phyloP scores from a whole-genome alignment of 2,329 filamentous ascomycete species.

The Aspergillus piperis region DNA sequence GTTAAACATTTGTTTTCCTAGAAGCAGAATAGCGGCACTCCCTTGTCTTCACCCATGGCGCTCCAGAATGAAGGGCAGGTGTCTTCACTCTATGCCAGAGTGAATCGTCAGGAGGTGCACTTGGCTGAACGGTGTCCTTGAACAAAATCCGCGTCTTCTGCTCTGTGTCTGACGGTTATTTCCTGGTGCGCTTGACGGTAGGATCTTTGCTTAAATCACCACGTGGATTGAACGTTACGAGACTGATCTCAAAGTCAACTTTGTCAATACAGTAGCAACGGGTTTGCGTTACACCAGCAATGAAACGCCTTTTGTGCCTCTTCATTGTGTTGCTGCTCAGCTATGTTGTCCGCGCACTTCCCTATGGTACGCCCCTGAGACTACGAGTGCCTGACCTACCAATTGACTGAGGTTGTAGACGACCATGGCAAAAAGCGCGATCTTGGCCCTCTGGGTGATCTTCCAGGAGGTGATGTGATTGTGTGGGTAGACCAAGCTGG shows the following conservation, averaged over 20 bases:
- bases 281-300: conserved; percentile 8
- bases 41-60: background rate
- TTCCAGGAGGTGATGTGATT: conserved; percentile 45
- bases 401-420: conserved; percentile 11
- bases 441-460: conserved; percentile 34
- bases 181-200: background rate
- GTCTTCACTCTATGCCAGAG: background rate
- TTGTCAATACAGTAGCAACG: background rate
- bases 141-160: background rate
- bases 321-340: conserved; percentile 24
- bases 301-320: conserved; percentile 22
- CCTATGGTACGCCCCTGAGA: conserved; percentile 21
- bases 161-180: background rate
- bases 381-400: conserved; percentile 16
- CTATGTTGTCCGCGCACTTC: conserved; percentile 24
- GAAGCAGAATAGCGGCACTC: conserved; percentile 1
- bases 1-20: background rate
- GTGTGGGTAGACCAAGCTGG: conserved; percentile 64
- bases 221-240: background rate
- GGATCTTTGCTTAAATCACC: background rate
- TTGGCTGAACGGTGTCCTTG: background rate
- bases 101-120: background rate
- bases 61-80: background rate
- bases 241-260: background rate
- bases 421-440: conserved; percentile 33